Evolutionary conservation across 2,329 filamentous ascomycete species (phyloP), one percentile per base, ranked within the genome.

Genomic region (Epichloe bromicola): DNA sequence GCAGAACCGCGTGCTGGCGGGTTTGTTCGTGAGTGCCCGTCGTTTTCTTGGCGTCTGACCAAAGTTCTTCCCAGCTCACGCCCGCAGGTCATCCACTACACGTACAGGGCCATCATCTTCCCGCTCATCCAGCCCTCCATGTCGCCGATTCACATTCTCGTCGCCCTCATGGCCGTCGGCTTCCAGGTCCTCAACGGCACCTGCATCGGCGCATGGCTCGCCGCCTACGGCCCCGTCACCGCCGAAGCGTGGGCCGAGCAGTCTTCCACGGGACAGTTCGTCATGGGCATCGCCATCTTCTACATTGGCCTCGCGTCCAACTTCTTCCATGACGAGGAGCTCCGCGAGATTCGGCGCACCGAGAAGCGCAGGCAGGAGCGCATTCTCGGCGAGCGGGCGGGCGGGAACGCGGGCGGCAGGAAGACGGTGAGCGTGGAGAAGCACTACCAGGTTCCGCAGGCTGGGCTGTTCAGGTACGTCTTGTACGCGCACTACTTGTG

Each of bases 401-500:
- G 70, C 57, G 57, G 70, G 49, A 39, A 49, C 20, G 55, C 56
- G 10, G 42, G 43, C 11, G 49, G 44, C 36, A 54, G 57, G 38
- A 8, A 26, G 23, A 19, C n/a, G 20, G 43, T 40, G 15, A 46
- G 23, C 19, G 65, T 68, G 43, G 78, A 86, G 44, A 95, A 93
- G 70, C 79, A 94, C 54, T 97, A 97, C 65, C 81, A 86, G 70
- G 79, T 98, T 49, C 93, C 93, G 0, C 74, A 87, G 61, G 84
- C 84, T 48, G 89, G 90, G 1, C 69, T 95, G 47, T 98, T 97
- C 69, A 74, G 77, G 57, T 84, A 82, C 60, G 79, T 95, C 63
- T 75, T 97, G 53, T 95, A 85, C 66, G 89, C 93, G 57, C 93
- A 98, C 66, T 98, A 96, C 66, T 74, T 95, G n/a, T 86, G 84